phyloP scores from a whole-genome alignment of 345 rosid genomes.

The Linum tenue region DNA sequence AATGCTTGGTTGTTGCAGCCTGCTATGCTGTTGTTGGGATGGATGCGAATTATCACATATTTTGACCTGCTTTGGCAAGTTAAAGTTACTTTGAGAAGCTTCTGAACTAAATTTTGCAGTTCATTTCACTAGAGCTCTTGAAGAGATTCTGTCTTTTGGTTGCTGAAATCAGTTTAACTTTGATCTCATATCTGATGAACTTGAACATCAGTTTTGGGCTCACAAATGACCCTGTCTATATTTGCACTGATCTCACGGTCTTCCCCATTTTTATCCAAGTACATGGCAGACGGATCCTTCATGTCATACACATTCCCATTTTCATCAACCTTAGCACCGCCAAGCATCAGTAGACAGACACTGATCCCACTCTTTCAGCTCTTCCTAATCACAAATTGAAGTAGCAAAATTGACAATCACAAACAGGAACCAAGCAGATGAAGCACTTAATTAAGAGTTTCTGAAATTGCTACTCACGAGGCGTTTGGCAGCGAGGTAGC shows the following conservation, averaged over 20 bases:
- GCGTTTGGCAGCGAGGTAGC: slow-evolving; percentile 95
- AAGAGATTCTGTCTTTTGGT: no score
- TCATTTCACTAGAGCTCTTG: no score
- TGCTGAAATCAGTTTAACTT: no score
- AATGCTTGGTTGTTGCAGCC: no score
- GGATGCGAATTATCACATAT: no score
- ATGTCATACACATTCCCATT: slow-evolving; percentile 64
- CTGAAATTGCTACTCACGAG: slow-evolving; percentile 34
- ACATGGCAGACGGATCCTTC: slow-evolving; percentile 50
- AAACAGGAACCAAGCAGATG: neutral
- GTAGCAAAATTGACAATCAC: neutral
- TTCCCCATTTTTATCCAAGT: slow-evolving; percentile 80
- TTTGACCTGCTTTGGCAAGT: no score
- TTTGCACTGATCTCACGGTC: slow-evolving; percentile 91
- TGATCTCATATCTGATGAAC: no score
- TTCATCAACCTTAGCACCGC: slow-evolving; percentile 86
- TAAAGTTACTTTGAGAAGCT: no score
- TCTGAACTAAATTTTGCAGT: no score
- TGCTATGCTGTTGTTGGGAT: no score
- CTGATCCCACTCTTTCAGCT: slow-evolving; percentile 95
- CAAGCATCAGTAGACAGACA: slow-evolving; percentile 82
- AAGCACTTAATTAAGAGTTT: neutral
- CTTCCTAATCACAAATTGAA: slow-evolving; percentile 46
- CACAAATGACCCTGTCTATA: no score
- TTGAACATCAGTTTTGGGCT: no score